Conservation (phyloP, 495 filamentous ascomycete genomes). For the Neurospora tetrasperma region DNA sequence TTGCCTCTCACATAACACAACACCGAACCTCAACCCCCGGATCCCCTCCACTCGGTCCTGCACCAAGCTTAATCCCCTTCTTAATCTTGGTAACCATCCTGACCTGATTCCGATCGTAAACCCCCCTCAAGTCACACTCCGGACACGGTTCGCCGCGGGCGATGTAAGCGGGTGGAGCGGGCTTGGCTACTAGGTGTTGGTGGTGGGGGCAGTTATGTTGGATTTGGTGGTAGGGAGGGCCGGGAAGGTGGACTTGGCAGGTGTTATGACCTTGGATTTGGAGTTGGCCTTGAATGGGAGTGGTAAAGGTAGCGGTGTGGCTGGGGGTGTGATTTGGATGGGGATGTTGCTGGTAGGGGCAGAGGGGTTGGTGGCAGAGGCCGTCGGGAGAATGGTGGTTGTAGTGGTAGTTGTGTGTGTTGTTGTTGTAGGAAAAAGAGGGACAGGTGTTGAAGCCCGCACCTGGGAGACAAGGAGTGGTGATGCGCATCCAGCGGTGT, state of each 20-base stretch:
- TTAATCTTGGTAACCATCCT: constrained; percentile 23
- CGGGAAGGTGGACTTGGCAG: not conserved
- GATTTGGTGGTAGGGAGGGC: not conserved
- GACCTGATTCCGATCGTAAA: constrained; percentile 28
- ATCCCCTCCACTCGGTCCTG: constrained; percentile 26
- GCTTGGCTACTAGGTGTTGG: constrained; percentile 3
- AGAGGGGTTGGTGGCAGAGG: not conserved
- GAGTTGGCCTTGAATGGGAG: not conserved
- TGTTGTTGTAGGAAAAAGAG: constrained; percentile 12
- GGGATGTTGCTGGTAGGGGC: not conserved
- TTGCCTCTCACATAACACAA: constrained; percentile 20
- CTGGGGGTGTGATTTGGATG: not conserved
- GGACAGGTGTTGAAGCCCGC: constrained; percentile 29
- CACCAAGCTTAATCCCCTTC: constrained; percentile 25
- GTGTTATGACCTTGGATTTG: not conserved
- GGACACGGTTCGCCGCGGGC: constrained; percentile 17
- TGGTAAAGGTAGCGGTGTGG: not conserved
- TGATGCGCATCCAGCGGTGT: constrained; percentile 30
- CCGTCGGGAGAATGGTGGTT: not conserved
- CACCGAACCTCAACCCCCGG: constrained; percentile 23
- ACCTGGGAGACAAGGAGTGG: constrained; percentile 23
- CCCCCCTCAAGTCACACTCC: constrained; percentile 14
- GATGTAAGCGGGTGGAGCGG: constrained; percentile 11
- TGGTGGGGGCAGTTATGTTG: not conserved
- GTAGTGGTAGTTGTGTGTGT: not conserved